Percentiles rank a stretch among this genome's conserved stretches.
These are phyloP conservation scores for Monilinia laxa DNA, from an alignment of 2,329 filamentous ascomycete species.

Conservation along the genomic window DNA sequence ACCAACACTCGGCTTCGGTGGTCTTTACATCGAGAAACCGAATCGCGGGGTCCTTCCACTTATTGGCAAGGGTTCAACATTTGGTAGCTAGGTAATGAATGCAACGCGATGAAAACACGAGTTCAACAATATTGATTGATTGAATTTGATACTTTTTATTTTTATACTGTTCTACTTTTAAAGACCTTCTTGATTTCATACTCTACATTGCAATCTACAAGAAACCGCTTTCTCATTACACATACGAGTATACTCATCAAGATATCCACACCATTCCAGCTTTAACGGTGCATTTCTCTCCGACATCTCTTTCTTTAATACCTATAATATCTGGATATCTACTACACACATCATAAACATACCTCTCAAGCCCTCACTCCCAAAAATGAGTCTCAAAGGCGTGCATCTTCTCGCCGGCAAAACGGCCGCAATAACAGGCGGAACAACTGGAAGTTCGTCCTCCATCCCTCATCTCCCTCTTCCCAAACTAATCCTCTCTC, in stretches of 20 bases:
- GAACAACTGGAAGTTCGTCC: conserved; percentile 23
- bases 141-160: no score
- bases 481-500: not conserved
- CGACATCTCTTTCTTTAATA: no score
- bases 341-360: not conserved
- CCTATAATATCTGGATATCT: no score
- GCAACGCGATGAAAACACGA: not conserved
- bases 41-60: conserved; percentile 30
- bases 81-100: not conserved
- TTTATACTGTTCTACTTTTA: no score
- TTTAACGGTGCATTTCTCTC: no score
- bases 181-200: no score
- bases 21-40: conserved; percentile 26
- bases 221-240: no score
- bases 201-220: no score
- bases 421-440: conserved; percentile 24
- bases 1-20: conserved; percentile 25
- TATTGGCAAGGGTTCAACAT: conserved; percentile 4
- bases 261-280: no score
- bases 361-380: not conserved
- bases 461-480: conserved; percentile 50
- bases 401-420: conserved; percentile 19
- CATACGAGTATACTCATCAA: no score
- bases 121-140: not conserved
- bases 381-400: not conserved